Conservation (phyloP, 208 protist genomes). For the Leishmania amazonensis region DNA sequence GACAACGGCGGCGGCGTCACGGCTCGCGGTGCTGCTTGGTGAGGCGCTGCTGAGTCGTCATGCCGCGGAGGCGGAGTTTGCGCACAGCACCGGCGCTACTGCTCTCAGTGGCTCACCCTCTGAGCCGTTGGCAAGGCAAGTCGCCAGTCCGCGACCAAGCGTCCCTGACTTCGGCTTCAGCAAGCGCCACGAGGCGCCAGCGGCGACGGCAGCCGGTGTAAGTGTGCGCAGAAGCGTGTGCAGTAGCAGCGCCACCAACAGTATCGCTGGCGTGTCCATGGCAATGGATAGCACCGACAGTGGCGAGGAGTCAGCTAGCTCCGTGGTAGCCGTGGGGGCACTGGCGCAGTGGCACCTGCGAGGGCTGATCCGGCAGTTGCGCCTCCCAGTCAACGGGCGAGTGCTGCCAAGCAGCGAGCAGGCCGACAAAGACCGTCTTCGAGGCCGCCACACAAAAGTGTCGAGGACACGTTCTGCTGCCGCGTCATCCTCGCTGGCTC, state of each 20-base stretch:
- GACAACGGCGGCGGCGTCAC: background rate
- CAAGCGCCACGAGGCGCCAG: background rate
- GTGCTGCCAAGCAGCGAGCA: background rate
- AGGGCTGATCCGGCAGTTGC: constrained; percentile 18
- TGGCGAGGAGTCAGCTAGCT: background rate
- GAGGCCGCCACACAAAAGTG: background rate
- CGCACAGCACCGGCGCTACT: background rate
- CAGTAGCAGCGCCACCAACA: background rate
- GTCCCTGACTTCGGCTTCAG: constrained; percentile 13
- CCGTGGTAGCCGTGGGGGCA: constrained; percentile 15
- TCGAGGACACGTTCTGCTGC: background rate
- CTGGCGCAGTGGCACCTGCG: constrained; percentile 36
- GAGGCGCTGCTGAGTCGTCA: background rate
- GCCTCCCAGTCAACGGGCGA: constrained; percentile 1
- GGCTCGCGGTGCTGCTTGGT: constrained; percentile 11
- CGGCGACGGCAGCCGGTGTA: background rate
- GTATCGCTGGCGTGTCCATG: background rate
- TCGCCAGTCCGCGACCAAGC: constrained; percentile 6
- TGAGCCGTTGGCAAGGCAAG: background rate
- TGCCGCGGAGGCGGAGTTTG: background rate
- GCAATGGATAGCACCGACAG: background rate
- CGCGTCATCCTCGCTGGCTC: background rate
- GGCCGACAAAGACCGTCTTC: background rate
- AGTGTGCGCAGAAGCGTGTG: constrained; percentile 9
- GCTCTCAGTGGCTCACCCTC: background rate